Evolutionary conservation across 2,329 filamentous ascomycete genomes (phyloP), one percentile per base, ranked within the genome.

Genomic region (Gaeumannomyces sp.): DNA sequence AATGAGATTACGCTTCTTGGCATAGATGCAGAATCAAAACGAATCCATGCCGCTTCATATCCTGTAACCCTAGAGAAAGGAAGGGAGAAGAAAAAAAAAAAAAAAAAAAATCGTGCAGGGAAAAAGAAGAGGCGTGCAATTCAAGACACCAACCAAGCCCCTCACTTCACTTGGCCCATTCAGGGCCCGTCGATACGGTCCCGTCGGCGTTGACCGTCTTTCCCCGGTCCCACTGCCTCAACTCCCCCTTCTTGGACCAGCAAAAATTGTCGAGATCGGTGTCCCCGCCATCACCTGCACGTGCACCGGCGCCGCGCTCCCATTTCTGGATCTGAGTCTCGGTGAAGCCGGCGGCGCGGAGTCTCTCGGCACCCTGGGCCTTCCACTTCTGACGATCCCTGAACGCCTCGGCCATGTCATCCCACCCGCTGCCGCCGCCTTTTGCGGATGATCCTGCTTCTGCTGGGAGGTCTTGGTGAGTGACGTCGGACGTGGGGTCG

Each of bases 371-470:
- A 35, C 92, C 91, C 69, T 88, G 86, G 68, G 88, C 83, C 71
- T 86, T 88, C 86, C 90, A 93, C 69, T 88, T 88, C 69, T 91
- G 85, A n/a, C 92, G 86, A 73, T 96, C 92, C 56, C 89, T 85
- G 65, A 92, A 81, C 5, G 89, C 87, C 75, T 96, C 92, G 1
- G 95, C 80, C 0, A 90, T 87, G 70, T 91, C 85, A 59, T 91
- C 90, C 93, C 92, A 97, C 66, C 91, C 86, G 31, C 81, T 82
- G 28, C 75, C 76, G 3, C 77, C 78, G 1, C 80, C 78, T n/a
- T 28, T 29, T 28, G 56, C n/a, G 56, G n/a, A 28, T 3, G 56
- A 58, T 14, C 56, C 61, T 27, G n/a, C 61, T 7, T 57, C 11
- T 29, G 53, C 27, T 13, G 61, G 29, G 28, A 45, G 16, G 19